These are phyloP conservation scores for Sclerotinia subarctica DNA, from an alignment of 2,329 filamentous ascomycete genomes.

Conservation along the genomic window DNA sequence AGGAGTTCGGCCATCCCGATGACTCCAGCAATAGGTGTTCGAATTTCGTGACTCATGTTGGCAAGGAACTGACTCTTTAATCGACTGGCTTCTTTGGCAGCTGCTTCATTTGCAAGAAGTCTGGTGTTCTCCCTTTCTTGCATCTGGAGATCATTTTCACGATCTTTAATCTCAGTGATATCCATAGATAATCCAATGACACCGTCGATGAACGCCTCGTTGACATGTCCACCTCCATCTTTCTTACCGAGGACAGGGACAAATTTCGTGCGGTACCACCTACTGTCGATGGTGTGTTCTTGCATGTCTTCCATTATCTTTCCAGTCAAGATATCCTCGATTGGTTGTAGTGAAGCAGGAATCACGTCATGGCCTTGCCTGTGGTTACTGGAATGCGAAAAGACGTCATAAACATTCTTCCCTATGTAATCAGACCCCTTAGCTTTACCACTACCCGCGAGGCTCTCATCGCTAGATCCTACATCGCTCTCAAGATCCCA, in stretches of 20 bases:
- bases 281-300: conserved; percentile 51
- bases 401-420: conserved; percentile 61
- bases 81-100: conserved; percentile 75
- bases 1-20: conserved; percentile 77
- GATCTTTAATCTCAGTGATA: conserved; percentile 66
- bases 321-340: conserved; percentile 64
- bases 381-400: conserved; percentile 42
- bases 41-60: conserved; percentile 79
- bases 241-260: conserved; percentile 61
- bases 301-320: conserved; percentile 57
- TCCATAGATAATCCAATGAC: conserved; percentile 80
- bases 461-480: conserved; percentile 40
- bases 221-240: conserved; percentile 48
- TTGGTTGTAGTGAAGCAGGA: conserved; percentile 50
- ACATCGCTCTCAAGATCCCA: conserved; percentile 43
- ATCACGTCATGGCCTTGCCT: conserved; percentile 31
- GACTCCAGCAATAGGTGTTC: conserved; percentile 75
- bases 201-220: conserved; percentile 58
- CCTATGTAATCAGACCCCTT: conserved; percentile 47
- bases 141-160: conserved; percentile 59
- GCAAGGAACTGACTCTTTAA: conserved; percentile 78
- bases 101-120: conserved; percentile 70
- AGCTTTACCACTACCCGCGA: conserved; percentile 22
- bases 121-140: conserved; percentile 67
- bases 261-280: conserved; percentile 70